These are phyloP conservation scores for Tremella mesenterica DNA, from an alignment of 768 basidiomycete species.

Conservation along the genomic window DNA sequence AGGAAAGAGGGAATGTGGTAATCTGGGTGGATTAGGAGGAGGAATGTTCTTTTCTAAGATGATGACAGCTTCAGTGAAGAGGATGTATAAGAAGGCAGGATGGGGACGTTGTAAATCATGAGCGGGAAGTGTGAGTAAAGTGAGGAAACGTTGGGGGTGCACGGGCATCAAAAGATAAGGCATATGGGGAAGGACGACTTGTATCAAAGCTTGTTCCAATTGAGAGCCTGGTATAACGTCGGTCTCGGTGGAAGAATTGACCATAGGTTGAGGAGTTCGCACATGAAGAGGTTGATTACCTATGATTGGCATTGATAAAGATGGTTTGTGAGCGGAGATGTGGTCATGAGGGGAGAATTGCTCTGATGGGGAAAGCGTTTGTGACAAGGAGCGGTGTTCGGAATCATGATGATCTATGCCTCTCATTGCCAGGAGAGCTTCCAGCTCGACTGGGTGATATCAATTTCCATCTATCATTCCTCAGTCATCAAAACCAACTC, in stretches of 20 bases:
- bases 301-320: too few relatives aligned
- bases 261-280: too few relatives aligned
- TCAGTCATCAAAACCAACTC: too few relatives aligned
- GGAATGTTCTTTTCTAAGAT: slow-evolving; percentile 18
- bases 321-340: too few relatives aligned
- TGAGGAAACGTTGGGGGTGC: slow-evolving; percentile 34
- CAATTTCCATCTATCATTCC: too few relatives aligned
- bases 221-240: slow-evolving; percentile 25
- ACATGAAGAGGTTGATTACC: too few relatives aligned
- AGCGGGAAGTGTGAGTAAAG: slow-evolving; percentile 19
- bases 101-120: slow-evolving; percentile 27
- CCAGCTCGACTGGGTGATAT: slow-evolving; percentile 11
- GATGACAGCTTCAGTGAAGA: slow-evolving; percentile 34
- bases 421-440: slow-evolving; percentile 2
- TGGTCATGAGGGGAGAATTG: slow-evolving; percentile 1
- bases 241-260: too few relatives aligned
- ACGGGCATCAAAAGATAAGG: slow-evolving; percentile 31
- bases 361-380: too few relatives aligned
- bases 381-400: background rate
- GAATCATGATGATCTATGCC: slow-evolving; percentile 6
- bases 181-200: slow-evolving; percentile 29
- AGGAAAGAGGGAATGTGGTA: slow-evolving; percentile 6
- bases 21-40: slow-evolving; percentile 5
- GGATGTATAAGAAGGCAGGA: slow-evolving; percentile 36
- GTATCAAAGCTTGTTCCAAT: slow-evolving; percentile 25